phyloP scores from a whole-genome alignment of 1,284 basidiomycete genomes.

The Ceratobasidium sp. region DNA sequence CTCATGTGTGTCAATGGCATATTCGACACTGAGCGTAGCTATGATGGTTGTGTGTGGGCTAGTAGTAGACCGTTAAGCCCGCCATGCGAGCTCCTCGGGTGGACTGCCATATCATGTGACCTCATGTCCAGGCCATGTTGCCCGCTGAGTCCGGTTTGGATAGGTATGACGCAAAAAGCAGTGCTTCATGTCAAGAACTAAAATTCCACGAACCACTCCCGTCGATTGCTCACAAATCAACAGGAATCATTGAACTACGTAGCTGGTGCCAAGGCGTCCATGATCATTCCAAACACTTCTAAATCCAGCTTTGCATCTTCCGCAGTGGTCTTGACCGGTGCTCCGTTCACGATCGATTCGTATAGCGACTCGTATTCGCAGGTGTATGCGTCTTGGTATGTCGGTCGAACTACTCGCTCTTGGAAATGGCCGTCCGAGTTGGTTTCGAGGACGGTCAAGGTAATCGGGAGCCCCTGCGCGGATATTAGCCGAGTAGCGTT shows the following conservation, averaged over 20 bases:
- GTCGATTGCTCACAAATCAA: neutral
- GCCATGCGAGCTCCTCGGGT: neutral
- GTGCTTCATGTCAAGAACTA: neutral
- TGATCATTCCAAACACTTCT: slow-evolving; percentile 54
- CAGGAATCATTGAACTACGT: neutral
- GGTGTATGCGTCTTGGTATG: slow-evolving; percentile 56
- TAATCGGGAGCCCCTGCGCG: slow-evolving; percentile 56
- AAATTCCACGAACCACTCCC: neutral
- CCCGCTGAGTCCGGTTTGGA: too few species aligned
- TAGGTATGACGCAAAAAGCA: too few species aligned
- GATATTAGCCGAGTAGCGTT: slow-evolving; percentile 50
- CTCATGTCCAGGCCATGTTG: neutral
- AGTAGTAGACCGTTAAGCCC: neutral
- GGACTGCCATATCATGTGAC: neutral
- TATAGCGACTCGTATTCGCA: slow-evolving; percentile 53
- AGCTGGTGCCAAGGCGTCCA: slow-evolving; percentile 48
- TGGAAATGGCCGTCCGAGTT: slow-evolving; percentile 50
- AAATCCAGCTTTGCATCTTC: slow-evolving; percentile 52
- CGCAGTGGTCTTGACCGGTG: slow-evolving; percentile 48
- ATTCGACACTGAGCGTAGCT: neutral
- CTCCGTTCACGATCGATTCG: slow-evolving; percentile 48
- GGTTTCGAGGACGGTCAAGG: slow-evolving; percentile 52
- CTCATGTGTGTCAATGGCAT: neutral
- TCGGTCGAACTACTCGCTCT: slow-evolving; percentile 52
- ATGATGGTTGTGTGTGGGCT: too few species aligned